Evolutionary conservation across 495 filamentous ascomycete genomes (phyloP).

Genomic region (Ramalina intermedia): DNA sequence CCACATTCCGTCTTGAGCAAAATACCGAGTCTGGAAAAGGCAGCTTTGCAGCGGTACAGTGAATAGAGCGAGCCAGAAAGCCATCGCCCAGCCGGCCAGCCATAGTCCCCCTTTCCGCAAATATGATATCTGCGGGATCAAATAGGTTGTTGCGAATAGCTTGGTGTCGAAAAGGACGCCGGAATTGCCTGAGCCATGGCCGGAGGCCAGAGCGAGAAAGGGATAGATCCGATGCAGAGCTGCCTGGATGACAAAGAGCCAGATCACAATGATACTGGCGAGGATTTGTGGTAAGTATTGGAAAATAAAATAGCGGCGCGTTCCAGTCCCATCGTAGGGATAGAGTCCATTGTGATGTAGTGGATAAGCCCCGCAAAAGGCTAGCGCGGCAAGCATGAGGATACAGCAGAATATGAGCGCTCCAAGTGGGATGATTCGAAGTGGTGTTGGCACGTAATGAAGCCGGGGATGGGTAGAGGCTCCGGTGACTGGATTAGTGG

Average conservation of each 20-base stretch:
- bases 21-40: slow-evolving; percentile 43
- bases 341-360: slow-evolving; percentile 46
- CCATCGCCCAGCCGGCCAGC: slow-evolving; percentile 37
- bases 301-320: slow-evolving; percentile 69
- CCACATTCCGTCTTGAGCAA: slow-evolving; percentile 37
- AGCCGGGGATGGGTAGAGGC: slow-evolving; percentile 39
- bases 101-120: slow-evolving; percentile 39
- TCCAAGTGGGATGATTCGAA: slow-evolving; percentile 47
- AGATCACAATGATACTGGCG: slow-evolving; percentile 57
- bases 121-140: slow-evolving; percentile 44
- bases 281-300: slow-evolving; percentile 68
- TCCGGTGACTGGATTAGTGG: slow-evolving; percentile 32
- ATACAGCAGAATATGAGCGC: slow-evolving; percentile 44
- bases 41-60: slow-evolving; percentile 51
- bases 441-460: slow-evolving; percentile 48
- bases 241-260: slow-evolving; percentile 56
- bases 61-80: slow-evolving; percentile 50
- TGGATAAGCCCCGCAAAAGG: slow-evolving; percentile 64
- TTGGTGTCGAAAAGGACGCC: slow-evolving; percentile 27
- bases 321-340: slow-evolving; percentile 48
- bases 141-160: slow-evolving; percentile 34
- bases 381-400: slow-evolving; percentile 55
- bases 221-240: slow-evolving; percentile 67
- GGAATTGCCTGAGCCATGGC: slow-evolving; percentile 18
- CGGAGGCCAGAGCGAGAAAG: slow-evolving; percentile 59